These are phyloP conservation scores for Gonapodya prolifera DNA, from an alignment of 192 early-diverging fungal genomes.

Conservation along the genomic window DNA sequence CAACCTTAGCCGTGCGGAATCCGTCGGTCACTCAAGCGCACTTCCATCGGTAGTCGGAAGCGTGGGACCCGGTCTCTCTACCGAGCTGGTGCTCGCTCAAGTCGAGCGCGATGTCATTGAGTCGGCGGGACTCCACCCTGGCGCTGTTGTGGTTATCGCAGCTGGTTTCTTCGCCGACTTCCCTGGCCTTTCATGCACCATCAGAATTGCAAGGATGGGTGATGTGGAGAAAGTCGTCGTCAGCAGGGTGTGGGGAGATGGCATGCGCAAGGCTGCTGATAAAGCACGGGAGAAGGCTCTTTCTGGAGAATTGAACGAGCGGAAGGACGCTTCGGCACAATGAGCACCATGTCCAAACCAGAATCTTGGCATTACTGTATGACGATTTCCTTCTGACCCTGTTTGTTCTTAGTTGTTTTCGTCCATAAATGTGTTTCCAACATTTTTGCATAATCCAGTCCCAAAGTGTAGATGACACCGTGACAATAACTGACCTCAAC, in stretches of 20 bases:
- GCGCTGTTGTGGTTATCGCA: not conserved
- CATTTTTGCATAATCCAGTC: too few species aligned
- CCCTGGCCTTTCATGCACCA: constrained; percentile 11
- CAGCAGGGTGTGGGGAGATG: not conserved
- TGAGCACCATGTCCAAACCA: too few species aligned
- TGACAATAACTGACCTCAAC: too few species aligned
- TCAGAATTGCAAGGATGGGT: not conserved
- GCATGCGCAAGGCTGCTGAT: not conserved
- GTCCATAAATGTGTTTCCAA: too few species aligned
- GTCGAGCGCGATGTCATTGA: not conserved
- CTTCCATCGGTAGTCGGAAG: not conserved
- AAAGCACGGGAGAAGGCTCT: not conserved
- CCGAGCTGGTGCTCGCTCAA: constrained; percentile 6
- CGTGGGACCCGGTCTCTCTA: constrained; percentile 3
- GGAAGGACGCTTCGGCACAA: too few species aligned
- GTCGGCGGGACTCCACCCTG: not conserved
- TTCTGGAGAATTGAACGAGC: not conserved
- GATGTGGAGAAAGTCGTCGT: not conserved
- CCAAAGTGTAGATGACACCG: too few species aligned
- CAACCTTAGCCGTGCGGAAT: constrained; percentile 1
- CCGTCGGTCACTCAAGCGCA: constrained; percentile 5
- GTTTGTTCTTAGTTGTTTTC: too few species aligned
- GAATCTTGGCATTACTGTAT: too few species aligned
- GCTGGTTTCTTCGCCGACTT: constrained; percentile 12
- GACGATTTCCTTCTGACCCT: too few species aligned